Base-by-base conservation (phyloP, 1,284 basidiomycete species). In the Tilletiaria anomala region DNA sequence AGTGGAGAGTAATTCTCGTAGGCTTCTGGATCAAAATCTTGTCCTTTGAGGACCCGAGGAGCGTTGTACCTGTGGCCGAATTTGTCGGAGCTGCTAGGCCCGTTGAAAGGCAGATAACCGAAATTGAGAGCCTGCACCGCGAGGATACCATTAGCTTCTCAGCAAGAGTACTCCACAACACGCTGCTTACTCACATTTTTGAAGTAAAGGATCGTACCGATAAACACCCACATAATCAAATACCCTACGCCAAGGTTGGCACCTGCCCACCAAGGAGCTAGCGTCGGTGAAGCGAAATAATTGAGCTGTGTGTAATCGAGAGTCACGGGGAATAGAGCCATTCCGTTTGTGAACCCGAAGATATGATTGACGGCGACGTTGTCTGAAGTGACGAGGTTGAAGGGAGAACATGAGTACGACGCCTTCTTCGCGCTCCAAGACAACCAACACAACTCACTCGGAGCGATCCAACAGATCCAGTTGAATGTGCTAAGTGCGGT, bases 401-500 rank as follows among this genome's bases (percentile, higher is more conserved):
- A n/a, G n/a, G n/a, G n/a, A n/a, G n/a, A n/a, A n/a, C n/a, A n/a
- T n/a, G n/a, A n/a, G n/a, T n/a, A n/a, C n/a, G n/a, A n/a, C n/a
- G n/a, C n/a, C n/a, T n/a, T n/a, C n/a, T n/a, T n/a, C n/a, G n/a
- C n/a, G n/a, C n/a, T n/a, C n/a, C n/a, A n/a, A n/a, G n/a, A n/a
- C n/a, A n/a, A n/a, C n/a, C n/a, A n/a, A n/a, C n/a, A n/a, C n/a
- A n/a, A n/a, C n/a, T n/a, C n/a, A 29, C n/a, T 14, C 14, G 42
- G 42, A 10, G 42, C 42, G 31, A 39, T 39, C 42, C 42, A 43
- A 17, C 37, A 39, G 14, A 32, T 26, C 36, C 35, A 43, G 35
- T 55, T 43, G 42, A 43, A 43, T 12, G 32, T 37, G n/a, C 22
- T 83, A 60, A 75, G 41, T 78, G 37, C 32, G 14, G 14, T 33